These are phyloP conservation scores for Stephanodiscus triporus DNA, from an alignment of 108 stramenopile genomes.

Conservation along the genomic window DNA sequence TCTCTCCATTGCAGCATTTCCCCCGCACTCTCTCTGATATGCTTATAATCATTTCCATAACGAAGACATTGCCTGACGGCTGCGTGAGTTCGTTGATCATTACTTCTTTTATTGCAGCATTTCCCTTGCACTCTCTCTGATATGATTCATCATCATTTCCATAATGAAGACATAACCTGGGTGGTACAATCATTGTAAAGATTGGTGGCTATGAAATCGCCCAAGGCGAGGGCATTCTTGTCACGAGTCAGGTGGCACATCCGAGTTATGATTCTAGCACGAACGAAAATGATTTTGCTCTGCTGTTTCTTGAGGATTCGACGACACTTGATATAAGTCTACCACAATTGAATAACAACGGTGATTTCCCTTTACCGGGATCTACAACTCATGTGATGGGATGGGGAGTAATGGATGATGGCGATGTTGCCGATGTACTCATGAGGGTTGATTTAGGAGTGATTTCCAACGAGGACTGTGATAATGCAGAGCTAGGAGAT, in stretches of 20 bases:
- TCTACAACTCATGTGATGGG: slow-evolving; percentile 52
- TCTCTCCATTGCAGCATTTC: background rate
- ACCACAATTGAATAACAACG: slow-evolving; percentile 31
- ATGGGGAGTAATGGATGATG: slow-evolving; percentile 41
- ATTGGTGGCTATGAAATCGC: background rate
- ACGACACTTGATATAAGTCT: slow-evolving; percentile 8
- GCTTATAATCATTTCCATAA: background rate
- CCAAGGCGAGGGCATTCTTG: slow-evolving; percentile 16
- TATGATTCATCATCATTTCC: background rate
- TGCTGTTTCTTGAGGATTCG: slow-evolving; percentile 34
- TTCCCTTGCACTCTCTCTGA: background rate
- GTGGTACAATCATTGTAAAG: background rate
- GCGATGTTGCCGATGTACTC: slow-evolving; percentile 9
- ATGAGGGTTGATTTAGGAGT: slow-evolving; percentile 26
- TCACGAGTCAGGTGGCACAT: slow-evolving; percentile 19
- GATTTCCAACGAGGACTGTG: slow-evolving; percentile 35
- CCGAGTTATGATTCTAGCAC: slow-evolving; percentile 17
- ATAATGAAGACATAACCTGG: background rate
- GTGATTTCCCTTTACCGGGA: background rate
- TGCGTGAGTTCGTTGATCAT: slow-evolving; percentile 3
- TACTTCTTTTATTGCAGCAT: background rate
- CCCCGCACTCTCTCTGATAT: background rate
- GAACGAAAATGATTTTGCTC: slow-evolving; percentile 30
- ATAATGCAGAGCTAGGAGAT: slow-evolving; percentile 3
- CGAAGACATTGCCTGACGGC: slow-evolving; percentile 1